phyloP scores from a whole-genome alignment of 345 rosid genomes.

The Euphorbia pulcherrima region DNA sequence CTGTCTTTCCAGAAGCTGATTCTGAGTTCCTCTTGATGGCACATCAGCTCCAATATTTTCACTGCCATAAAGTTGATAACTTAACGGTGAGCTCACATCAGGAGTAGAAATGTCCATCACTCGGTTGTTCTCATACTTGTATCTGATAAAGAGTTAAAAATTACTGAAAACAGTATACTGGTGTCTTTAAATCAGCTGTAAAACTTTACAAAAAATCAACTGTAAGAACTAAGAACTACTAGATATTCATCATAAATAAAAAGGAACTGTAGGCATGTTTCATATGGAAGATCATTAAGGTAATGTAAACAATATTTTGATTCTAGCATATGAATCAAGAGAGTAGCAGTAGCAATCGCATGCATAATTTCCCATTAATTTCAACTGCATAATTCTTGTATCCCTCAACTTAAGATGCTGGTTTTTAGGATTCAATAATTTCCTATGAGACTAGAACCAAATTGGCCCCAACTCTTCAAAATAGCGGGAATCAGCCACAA shows the following conservation, averaged over 20 bases:
- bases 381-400: too few species aligned
- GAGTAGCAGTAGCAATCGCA: background rate
- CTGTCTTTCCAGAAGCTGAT: conserved; percentile 96
- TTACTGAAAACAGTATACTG: conserved; percentile 7
- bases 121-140: conserved; percentile 81
- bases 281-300: background rate
- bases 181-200: background rate
- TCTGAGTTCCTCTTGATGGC: conserved; percentile 73
- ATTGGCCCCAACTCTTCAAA: background rate
- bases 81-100: conserved; percentile 62
- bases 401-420: background rate
- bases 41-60: conserved; percentile 59
- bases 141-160: conserved; percentile 35
- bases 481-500: background rate
- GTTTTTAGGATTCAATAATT: background rate
- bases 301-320: background rate
- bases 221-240: too few species aligned
- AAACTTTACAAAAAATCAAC: too few species aligned
- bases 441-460: background rate
- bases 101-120: conserved; percentile 73
- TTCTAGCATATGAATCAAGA: background rate
- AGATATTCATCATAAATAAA: background rate
- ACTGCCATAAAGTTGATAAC: conserved; percentile 69
- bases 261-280: background rate
- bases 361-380: too few species aligned